Evolutionary conservation across 163 green algal genomes (phyloP).

Genomic region (Volvox carteri): DNA sequence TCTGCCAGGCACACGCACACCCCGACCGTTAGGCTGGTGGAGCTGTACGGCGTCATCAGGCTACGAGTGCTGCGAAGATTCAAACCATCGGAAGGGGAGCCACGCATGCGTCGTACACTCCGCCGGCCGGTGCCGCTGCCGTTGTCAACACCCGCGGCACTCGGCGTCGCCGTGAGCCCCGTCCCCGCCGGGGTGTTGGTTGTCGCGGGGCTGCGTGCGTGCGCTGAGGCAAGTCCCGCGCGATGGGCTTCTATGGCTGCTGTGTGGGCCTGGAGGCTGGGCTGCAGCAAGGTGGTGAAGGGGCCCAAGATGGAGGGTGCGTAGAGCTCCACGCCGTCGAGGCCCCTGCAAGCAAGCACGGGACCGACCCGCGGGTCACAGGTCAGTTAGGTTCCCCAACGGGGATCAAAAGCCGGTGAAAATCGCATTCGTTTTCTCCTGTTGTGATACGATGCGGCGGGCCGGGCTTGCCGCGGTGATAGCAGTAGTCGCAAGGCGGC

Average conservation of each 20-base stretch:
- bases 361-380: not conserved
- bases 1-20: slow-evolving; percentile 68
- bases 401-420: too few relatives aligned
- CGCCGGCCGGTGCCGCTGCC: not conserved
- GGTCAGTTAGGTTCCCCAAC: too few relatives aligned
- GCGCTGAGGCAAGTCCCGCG: slow-evolving; percentile 2
- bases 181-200: not conserved
- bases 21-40: slow-evolving; percentile 47
- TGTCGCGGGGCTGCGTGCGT: not conserved
- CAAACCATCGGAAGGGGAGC: not conserved
- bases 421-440: too few relatives aligned
- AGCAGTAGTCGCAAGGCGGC: too few relatives aligned
- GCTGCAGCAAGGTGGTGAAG: slow-evolving; percentile 54
- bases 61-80: not conserved
- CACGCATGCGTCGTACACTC: not conserved
- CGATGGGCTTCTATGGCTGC: slow-evolving; percentile 26
- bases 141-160: not conserved
- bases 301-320: slow-evolving; percentile 33
- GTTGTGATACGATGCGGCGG: too few relatives aligned
- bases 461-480: too few relatives aligned
- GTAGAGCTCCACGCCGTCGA: slow-evolving; percentile 13
- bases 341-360: not conserved
- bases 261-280: slow-evolving; percentile 29
- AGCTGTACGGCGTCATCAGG: not conserved
- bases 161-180: not conserved